These are phyloP conservation scores for Pyrenochaeta sp. DNA, from an alignment of 2,329 filamentous ascomycete species.

Conservation along the genomic window DNA sequence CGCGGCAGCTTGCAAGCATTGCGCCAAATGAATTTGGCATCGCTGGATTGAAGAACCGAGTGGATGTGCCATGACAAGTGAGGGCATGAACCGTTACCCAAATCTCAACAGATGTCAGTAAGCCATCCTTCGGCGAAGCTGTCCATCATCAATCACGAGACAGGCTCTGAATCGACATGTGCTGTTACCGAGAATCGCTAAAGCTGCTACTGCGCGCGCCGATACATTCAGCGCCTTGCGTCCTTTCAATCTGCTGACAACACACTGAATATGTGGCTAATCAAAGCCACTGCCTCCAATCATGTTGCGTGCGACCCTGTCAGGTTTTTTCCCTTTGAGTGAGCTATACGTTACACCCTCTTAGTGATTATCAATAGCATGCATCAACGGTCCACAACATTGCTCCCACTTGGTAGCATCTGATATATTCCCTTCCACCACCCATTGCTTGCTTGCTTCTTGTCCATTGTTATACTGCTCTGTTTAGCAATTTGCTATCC, in stretches of 20 bases:
- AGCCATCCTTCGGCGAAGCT: background rate
- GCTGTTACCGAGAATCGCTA: background rate
- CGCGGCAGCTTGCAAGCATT: constrained; percentile 16
- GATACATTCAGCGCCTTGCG: constrained; percentile 22
- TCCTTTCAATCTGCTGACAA: constrained; percentile 27
- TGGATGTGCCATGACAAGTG: background rate
- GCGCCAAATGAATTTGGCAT: constrained; percentile 2
- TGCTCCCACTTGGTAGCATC: background rate
- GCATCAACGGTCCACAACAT: constrained; percentile 4
- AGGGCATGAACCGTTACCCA: background rate
- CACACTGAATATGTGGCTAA: constrained; percentile 13
- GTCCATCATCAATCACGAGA: background rate
- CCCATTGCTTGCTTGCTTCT: background rate
- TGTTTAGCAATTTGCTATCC: constrained; percentile 2
- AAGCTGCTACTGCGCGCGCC: constrained; percentile 10
- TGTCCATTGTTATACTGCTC: background rate
- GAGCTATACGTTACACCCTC: constrained; percentile 18
- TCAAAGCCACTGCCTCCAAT: constrained; percentile 14
- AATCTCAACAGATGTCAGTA: background rate
- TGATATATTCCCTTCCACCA: background rate
- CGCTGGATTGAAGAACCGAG: constrained; percentile 12
- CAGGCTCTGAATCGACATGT: background rate
- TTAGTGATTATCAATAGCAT: constrained; percentile 31
- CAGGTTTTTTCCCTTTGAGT: constrained; percentile 6
- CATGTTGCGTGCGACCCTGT: constrained; percentile 11